Evolutionary conservation across 139 green algal species (phyloP).

Genomic region (Parachlorella kessleri): DNA sequence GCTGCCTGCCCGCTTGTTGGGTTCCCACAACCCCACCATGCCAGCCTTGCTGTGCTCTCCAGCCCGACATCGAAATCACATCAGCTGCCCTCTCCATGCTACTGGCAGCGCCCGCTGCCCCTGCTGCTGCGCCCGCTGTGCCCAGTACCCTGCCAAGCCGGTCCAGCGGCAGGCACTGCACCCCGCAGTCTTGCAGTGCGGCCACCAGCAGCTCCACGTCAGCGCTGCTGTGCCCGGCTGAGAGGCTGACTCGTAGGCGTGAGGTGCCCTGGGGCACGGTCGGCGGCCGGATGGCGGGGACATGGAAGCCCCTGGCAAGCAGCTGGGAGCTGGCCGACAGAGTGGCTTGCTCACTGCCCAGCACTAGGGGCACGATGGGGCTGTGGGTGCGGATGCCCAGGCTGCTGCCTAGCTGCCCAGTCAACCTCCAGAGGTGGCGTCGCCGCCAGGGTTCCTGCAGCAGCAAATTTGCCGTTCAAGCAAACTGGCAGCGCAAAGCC

Average conservation of each 20-base stretch:
- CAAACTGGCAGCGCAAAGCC: no score
- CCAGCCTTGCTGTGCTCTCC: no score
- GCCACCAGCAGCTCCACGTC: conserved; percentile 65
- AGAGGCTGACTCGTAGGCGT: conserved; percentile 80
- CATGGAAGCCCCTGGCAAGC: conserved; percentile 76
- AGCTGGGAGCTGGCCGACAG: conserved; percentile 59
- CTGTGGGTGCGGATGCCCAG: conserved; percentile 62
- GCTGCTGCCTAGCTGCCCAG: conserved; percentile 33
- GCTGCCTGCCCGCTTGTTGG: no score
- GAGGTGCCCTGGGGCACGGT: conserved; percentile 87
- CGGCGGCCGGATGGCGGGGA: conserved; percentile 91
- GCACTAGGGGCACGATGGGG: conserved; percentile 86
- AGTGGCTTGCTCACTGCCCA: conserved; percentile 72
- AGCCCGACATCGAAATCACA: no score
- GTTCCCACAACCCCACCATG: no score
- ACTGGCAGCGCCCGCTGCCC: no score
- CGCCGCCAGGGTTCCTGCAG: conserved; percentile 79
- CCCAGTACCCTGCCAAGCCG: no score
- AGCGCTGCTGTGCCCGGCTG: conserved; percentile 64
- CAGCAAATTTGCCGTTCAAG: no score
- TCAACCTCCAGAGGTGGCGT: conserved; percentile 63
- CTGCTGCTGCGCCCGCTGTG: no score
- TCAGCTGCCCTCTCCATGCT: no score
- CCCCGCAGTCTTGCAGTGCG: conserved; percentile 32
- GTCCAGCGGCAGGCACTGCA: no score